Evolutionary conservation across 768 basidiomycete genomes (phyloP), one percentile per base, ranked within the genome.

Genomic region (Naganishia antarctica): DNA sequence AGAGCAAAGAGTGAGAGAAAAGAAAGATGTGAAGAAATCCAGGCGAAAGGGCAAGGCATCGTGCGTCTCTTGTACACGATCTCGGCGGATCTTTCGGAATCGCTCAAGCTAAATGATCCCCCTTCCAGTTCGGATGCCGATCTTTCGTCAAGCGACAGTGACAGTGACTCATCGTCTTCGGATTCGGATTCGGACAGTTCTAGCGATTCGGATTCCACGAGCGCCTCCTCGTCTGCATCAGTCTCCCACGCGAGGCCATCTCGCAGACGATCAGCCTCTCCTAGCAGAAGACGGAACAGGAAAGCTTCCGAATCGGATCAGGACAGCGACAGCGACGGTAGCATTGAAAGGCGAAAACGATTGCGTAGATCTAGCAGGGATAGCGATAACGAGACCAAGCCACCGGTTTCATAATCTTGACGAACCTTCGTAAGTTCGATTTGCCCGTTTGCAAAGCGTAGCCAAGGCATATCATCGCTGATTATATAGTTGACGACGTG

Each of bases 1-100:
- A 62, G 63, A 66, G 57, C 34, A 71, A 58, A 66, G 61, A 11
- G 47, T n/a, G 34, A 28, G 43, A 28, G 49, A 51, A 23, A 26
- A 45, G 28, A 40, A 49, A 40, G 34, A 44, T 12, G 47, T 60
- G n/a, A 48, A 40, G 34, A 2, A 37, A 46, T 1, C 49, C 16
- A 28, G n/a, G 23, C 13, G 48, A 8, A 31, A 15, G 2, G 49
- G n/a, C 15, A 15, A 59, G 25, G 43, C 45, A 23, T 63, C 62
- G 62, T 53, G 44, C 40, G 53, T 34, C 21, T 9, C 18, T 3
- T 41, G 2, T 21, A n/a, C n/a, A n/a, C n/a, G n/a, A n/a, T n/a
- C n/a, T n/a, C n/a, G n/a, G n/a, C n/a, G n/a, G n/a, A n/a, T n/a
- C n/a, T n/a, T n/a, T n/a, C n/a, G n/a, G n/a, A n/a, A 16, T 40